Conservation (phyloP, 345 rosid species). For the Erysimum cheiranthoides region DNA sequence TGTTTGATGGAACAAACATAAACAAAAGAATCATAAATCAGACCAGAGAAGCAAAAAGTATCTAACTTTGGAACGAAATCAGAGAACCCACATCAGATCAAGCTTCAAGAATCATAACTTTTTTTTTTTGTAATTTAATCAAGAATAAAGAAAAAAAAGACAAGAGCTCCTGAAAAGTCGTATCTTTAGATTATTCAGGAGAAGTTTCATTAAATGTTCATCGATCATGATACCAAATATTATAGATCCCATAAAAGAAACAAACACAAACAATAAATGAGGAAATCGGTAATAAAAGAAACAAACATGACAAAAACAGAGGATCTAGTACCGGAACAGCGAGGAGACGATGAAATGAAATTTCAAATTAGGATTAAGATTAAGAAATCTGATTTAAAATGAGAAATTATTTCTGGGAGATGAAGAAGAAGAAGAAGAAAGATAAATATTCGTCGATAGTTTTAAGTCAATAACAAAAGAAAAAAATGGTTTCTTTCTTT, state of each 20-base stretch:
- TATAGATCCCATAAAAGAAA: conserved; percentile 6
- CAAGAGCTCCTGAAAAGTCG: conserved; percentile 37
- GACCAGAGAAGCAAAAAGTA: conserved; percentile 17
- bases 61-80: conserved; percentile 16
- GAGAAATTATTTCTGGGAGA: conserved; percentile 14
- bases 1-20: conserved; percentile 16
- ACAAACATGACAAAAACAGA: conserved; percentile 31
- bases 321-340: conserved; percentile 42
- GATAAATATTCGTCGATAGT: not conserved
- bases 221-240: conserved; percentile 25
- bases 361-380: conserved; percentile 15
- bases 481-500: conserved; percentile 31
- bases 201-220: conserved; percentile 37
- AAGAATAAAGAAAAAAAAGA: not conserved
- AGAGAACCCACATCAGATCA: conserved; percentile 43
- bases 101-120: not conserved
- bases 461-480: conserved; percentile 36
- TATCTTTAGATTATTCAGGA: conserved; percentile 4
- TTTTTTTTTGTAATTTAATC: not conserved
- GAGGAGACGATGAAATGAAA: conserved; percentile 28
- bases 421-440: conserved; percentile 1
- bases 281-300: conserved; percentile 11
- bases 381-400: conserved; percentile 28
- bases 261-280: conserved; percentile 29
- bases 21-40: not conserved